Evolutionary conservation across 2,329 filamentous ascomycete genomes (phyloP).

Genomic region (Tympanopsis confertula): DNA sequence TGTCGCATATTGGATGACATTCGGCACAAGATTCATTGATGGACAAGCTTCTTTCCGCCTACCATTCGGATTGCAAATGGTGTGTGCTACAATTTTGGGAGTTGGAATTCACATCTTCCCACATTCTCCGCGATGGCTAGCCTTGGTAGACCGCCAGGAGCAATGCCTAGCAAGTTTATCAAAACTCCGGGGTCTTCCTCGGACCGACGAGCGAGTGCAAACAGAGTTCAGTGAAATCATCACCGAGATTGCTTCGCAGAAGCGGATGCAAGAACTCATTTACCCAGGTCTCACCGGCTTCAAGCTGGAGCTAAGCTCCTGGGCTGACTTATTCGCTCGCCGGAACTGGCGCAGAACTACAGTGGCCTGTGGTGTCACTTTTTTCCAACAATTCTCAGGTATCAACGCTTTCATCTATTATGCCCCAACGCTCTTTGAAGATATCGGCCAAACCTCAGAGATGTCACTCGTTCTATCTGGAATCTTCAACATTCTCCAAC

Average conservation of each 20-base stretch:
- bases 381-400: too few relatives aligned
- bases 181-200: constrained; percentile 45
- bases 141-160: constrained; percentile 56
- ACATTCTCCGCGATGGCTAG: constrained; percentile 65
- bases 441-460: not conserved
- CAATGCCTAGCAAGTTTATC: constrained; percentile 56
- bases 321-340: too few relatives aligned
- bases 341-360: too few relatives aligned
- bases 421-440: not conserved
- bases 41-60: too few relatives aligned
- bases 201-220: constrained; percentile 57
- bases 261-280: constrained; percentile 53
- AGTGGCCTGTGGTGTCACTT: too few relatives aligned
- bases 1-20: too few relatives aligned
- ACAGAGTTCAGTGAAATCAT: constrained; percentile 77
- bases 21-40: too few relatives aligned
- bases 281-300: constrained; percentile 64
- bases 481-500: not conserved
- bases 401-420: not conserved
- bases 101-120: constrained; percentile 70
- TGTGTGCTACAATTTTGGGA: constrained; percentile 54
- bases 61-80: constrained; percentile 61
- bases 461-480: not conserved
- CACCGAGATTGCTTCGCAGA: constrained; percentile 67
- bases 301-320: too few relatives aligned